A percentile compares a stretch with the other conserved stretches of the same genome.
Evolutionary conservation across 2,329 filamentous ascomycete species (phyloP).

Genomic region (Cordyceps cicadae): DNA sequence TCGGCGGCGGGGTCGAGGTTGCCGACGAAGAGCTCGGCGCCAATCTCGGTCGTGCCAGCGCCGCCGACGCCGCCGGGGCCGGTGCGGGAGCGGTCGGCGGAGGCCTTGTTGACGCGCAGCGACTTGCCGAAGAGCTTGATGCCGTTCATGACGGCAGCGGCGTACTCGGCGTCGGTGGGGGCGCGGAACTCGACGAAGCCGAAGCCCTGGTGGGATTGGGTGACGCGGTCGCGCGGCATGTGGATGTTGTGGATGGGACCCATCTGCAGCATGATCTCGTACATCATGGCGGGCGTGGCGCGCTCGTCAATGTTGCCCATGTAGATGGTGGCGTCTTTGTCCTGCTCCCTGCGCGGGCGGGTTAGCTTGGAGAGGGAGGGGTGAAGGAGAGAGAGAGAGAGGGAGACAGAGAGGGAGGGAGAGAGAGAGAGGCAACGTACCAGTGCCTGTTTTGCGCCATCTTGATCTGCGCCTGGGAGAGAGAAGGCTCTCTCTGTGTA

Average conservation of each 20-base stretch:
- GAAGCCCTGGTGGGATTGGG: constrained; percentile 93
- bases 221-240: constrained; percentile 95
- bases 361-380: not conserved
- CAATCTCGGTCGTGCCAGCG: constrained; percentile 85
- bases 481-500: not conserved
- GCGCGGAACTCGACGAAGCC: constrained; percentile 98
- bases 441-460: constrained; percentile 70
- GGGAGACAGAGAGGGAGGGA: constrained; percentile 1
- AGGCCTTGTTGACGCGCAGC: constrained; percentile 88
- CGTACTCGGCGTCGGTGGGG: constrained; percentile 93
- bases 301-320: constrained; percentile 98
- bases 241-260: constrained; percentile 97
- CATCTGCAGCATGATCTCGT: constrained; percentile 97
- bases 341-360: constrained; percentile 66
- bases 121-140: constrained; percentile 89
- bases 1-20: constrained; percentile 92
- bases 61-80: constrained; percentile 61
- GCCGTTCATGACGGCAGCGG: constrained; percentile 92
- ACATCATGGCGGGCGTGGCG: constrained; percentile 79
- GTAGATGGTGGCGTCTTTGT: constrained; percentile 97
- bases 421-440: constrained; percentile 35
- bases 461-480: constrained; percentile 20
- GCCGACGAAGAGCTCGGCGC: constrained; percentile 92
- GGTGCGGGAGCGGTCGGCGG: constrained; percentile 86
- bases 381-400: not conserved